These are phyloP conservation scores for Aspergillus kassunensis DNA, from an alignment of 495 filamentous ascomycete genomes.

Conservation along the genomic window DNA sequence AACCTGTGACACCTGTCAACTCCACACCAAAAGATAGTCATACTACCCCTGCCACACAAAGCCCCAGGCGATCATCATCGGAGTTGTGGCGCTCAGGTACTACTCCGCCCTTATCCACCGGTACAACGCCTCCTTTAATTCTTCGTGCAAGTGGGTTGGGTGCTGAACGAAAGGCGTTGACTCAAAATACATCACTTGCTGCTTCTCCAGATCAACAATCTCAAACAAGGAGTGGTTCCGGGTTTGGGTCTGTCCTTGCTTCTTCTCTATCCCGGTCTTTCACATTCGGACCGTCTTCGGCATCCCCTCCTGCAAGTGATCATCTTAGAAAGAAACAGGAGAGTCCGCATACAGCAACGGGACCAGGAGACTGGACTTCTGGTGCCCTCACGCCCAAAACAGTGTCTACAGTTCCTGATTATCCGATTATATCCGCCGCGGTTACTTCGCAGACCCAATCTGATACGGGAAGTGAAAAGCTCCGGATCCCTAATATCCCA, in stretches of 20 bases:
- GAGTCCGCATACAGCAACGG: constrained; percentile 56
- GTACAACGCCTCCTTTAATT: constrained; percentile 62
- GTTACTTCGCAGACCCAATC: constrained; percentile 36
- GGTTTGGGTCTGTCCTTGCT: constrained; percentile 56
- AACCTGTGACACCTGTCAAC: constrained; percentile 34
- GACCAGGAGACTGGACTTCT: constrained; percentile 61
- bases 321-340: constrained; percentile 59
- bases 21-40: constrained; percentile 58
- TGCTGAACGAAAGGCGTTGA: constrained; percentile 31
- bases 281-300: constrained; percentile 58
- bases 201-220: constrained; percentile 64
- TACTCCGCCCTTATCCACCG: constrained; percentile 51
- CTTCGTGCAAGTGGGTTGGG: constrained; percentile 30
- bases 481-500: constrained; percentile 23
- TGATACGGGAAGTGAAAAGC: constrained; percentile 45
- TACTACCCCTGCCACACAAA: constrained; percentile 52
- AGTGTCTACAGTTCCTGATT: constrained; percentile 27
- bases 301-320: constrained; percentile 55
- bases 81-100: constrained; percentile 42
- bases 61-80: constrained; percentile 46
- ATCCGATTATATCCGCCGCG: constrained; percentile 27
- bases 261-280: constrained; percentile 72
- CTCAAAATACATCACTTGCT: constrained; percentile 60
- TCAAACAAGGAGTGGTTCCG: constrained; percentile 38
- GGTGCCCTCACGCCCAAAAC: constrained; percentile 53